These are phyloP conservation scores for Cercis canadensis DNA, from an alignment of 306 rosid genomes.

Conservation along the genomic window DNA sequence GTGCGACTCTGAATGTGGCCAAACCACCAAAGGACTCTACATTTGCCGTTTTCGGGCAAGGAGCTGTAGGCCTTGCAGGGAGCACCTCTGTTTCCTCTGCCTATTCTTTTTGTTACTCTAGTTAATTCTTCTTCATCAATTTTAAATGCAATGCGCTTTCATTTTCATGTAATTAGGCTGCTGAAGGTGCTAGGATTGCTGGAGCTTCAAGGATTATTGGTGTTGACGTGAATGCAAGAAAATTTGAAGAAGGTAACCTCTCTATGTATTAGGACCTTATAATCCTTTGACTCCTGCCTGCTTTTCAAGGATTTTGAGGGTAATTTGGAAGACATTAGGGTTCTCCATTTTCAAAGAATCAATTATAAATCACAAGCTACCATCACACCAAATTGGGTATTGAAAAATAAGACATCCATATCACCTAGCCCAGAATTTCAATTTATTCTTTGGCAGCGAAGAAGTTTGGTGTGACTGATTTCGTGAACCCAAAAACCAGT, in stretches of 20 bases:
- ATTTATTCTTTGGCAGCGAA: constrained; percentile 47
- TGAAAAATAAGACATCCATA: background rate
- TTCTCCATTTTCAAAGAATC: too few relatives aligned
- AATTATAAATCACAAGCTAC: too few relatives aligned
- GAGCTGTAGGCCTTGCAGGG: constrained; percentile 75
- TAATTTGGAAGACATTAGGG: too few relatives aligned
- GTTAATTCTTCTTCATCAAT: background rate
- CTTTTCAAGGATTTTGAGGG: too few relatives aligned
- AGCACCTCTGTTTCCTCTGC: too few relatives aligned
- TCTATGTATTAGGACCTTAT: background rate
- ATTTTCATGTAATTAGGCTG: constrained; percentile 45
- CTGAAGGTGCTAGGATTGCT: constrained; percentile 66
- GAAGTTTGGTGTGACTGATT: constrained; percentile 62
- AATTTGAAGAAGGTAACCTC: constrained; percentile 58
- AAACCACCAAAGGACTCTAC: constrained; percentile 60
- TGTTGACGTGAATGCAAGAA: constrained; percentile 55
- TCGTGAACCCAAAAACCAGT: constrained; percentile 73
- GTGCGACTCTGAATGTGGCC: constrained; percentile 70
- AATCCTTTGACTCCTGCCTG: too few relatives aligned
- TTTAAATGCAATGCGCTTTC: background rate
- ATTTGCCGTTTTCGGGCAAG: constrained; percentile 64
- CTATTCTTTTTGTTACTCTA: background rate
- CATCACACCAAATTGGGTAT: background rate
- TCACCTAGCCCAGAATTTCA: too few relatives aligned
- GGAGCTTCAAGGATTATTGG: constrained; percentile 72